Percentiles rank a stretch among this genome's conserved stretches.
phyloP scores from a whole-genome alignment of 1,284 basidiomycete genomes.

The Golubevia sp. region DNA sequence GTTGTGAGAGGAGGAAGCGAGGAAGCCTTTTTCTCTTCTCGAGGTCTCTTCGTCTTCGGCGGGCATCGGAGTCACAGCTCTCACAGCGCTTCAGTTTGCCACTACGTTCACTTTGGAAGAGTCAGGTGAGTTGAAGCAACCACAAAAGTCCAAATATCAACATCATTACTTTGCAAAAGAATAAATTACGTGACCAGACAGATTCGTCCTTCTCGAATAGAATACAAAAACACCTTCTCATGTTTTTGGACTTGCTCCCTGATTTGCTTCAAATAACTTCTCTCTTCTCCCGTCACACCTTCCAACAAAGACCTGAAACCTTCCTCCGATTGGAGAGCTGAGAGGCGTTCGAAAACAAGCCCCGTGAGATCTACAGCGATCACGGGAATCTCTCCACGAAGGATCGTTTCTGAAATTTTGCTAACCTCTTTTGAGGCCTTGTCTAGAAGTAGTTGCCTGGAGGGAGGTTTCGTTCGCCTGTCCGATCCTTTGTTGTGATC shows the following conservation, averaged over 20 bases:
- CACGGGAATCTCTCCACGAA: constrained; percentile 37
- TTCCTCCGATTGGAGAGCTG: constrained; percentile 24
- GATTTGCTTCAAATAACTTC: constrained; percentile 37
- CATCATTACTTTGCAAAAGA: too few relatives aligned
- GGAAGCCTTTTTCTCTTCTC: too few relatives aligned
- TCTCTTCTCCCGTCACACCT: constrained; percentile 36
- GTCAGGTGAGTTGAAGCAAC: too few relatives aligned
- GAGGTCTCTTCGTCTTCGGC: too few relatives aligned
- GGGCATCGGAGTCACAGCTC: too few relatives aligned
- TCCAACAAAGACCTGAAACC: constrained; percentile 34
- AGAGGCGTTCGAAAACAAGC: constrained; percentile 27
- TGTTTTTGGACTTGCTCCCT: constrained; percentile 19
- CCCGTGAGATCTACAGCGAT: constrained; percentile 45
- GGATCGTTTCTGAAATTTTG: constrained; percentile 31
- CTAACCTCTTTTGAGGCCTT: constrained; percentile 36
- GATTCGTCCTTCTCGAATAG: constrained; percentile 34
- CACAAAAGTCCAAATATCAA: too few relatives aligned
- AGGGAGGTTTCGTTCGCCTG: constrained; percentile 31
- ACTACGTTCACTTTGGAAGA: too few relatives aligned
- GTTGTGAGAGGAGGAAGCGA: too few relatives aligned
- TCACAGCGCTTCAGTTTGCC: too few relatives aligned
- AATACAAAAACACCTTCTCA: constrained; percentile 33
- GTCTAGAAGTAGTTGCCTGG: constrained; percentile 35
- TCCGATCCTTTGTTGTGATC: constrained; percentile 26
- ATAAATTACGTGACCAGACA: too few relatives aligned